These are phyloP conservation scores for Boletales sp. DNA, from an alignment of 768 basidiomycete genomes.

Conservation along the genomic window DNA sequence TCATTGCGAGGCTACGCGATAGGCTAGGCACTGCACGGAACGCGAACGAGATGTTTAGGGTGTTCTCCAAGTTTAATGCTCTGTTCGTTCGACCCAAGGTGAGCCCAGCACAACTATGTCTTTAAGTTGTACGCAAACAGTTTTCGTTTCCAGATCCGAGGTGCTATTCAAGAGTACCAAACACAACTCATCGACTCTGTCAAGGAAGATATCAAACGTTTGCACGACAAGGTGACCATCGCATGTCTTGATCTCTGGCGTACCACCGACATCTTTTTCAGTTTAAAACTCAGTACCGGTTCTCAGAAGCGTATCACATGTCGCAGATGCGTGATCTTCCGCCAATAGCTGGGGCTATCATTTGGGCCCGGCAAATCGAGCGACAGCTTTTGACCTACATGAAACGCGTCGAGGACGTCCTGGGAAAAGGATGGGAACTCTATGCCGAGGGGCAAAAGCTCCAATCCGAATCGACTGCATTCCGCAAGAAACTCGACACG, in stretches of 20 bases:
- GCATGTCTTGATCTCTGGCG: not conserved
- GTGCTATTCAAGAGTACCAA: constrained; percentile 99
- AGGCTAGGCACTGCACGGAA: constrained; percentile 92
- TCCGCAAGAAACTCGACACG: constrained; percentile 95
- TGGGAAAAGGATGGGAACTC: constrained; percentile 97
- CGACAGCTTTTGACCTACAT: constrained; percentile 94
- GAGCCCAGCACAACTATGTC: constrained; percentile 4
- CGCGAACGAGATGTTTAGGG: constrained; percentile 99
- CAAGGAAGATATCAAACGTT: constrained; percentile 93
- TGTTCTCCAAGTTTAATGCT: constrained; percentile 98
- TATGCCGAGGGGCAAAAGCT: constrained; percentile 99
- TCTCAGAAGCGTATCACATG: constrained; percentile 97
- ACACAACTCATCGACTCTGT: constrained; percentile 98
- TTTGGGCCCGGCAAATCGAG: constrained; percentile 99
- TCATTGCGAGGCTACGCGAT: constrained; percentile 90
- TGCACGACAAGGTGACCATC: constrained; percentile 78
- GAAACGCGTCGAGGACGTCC: constrained; percentile 98
- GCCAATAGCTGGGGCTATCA: constrained; percentile 96
- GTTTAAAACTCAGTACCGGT: constrained; percentile 96
- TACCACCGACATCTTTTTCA: constrained; percentile 24
- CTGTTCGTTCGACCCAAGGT: constrained; percentile 96
- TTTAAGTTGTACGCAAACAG: not conserved
- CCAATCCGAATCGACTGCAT: constrained; percentile 84
- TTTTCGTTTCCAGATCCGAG: constrained; percentile 64
- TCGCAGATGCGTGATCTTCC: constrained; percentile 97